Base-by-base conservation (phyloP, 2,329 filamentous ascomycete species). In the Leptographium lundbergii region DNA sequence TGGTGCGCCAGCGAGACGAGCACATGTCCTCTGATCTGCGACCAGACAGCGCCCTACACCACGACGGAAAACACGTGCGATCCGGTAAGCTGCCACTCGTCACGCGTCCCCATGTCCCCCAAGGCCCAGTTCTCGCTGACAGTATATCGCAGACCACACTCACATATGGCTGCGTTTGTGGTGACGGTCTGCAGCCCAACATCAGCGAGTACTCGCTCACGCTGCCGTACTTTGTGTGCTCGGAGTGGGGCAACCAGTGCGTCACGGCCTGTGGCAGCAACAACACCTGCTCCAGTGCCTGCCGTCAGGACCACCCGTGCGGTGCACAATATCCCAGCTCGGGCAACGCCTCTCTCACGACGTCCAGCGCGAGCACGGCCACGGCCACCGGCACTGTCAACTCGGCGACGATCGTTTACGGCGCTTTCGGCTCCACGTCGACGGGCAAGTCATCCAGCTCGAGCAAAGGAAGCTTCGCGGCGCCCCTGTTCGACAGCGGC, bases 131-230 rank as follows among this genome's bases (percentile, higher is more conserved):
- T 22, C n/a, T 24, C 17, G 19, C 25, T 39, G 39, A 42, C 45
- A n/a, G 6, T 32, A 11, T 45, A 1, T 9, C 17, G 6, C 58
- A 85, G 81, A 67, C 77, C 57, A 74, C 76, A 24, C 78, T 92
- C 56, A 77, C 74, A n/a, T 92, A 86, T 73, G 76, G 78, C 63
- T 94, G 88, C 71, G 75, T 89, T 65, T 94, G 88, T 75, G 77
- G 78, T 63, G 78, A 87, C 68, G 80, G 81, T 69, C 69, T 78
- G 62, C 73, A 79, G 57, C 88, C 88, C 65, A 91, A 91, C 73
- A 73, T 89, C 55, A 82, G 85, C 67, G 80, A 91, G 72, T 94
- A 87, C 79, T 86, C 85, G 24, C 78, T 89, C 65, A 91, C 88
- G 1, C 76, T 94, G 29, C 88, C 89, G 39, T 92, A 83, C 79